These are phyloP conservation scores for Trypanosomatidae sp. DNA, from an alignment of 208 protist species.

Conservation along the genomic window DNA sequence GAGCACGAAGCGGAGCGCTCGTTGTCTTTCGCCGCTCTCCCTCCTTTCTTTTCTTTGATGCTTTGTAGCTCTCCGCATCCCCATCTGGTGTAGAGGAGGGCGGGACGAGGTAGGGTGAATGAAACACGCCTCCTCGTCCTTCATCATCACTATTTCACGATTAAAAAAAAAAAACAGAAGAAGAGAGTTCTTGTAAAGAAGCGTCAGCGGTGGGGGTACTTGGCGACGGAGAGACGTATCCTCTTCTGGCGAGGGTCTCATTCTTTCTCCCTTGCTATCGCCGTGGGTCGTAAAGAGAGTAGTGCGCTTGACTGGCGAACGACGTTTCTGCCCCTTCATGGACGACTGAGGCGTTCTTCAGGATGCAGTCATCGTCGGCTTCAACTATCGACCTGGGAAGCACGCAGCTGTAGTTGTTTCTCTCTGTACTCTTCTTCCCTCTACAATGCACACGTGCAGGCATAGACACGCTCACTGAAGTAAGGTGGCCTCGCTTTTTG, in stretches of 20 bases:
- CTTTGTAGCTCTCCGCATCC: not conserved
- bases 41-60: not conserved
- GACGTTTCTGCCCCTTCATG: not conserved
- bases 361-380: not conserved
- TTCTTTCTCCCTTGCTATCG: not conserved
- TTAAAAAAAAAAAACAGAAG: not conserved
- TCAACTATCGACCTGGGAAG: not conserved
- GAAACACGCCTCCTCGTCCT: not conserved
- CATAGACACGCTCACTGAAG: not conserved
- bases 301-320: not conserved
- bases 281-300: not conserved
- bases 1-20: not conserved
- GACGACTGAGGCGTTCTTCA: not conserved
- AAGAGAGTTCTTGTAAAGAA: not conserved
- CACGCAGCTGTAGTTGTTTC: not conserved
- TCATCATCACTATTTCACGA: not conserved
- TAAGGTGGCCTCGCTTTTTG: no score
- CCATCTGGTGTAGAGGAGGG: not conserved
- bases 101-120: not conserved
- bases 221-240: not conserved
- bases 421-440: constrained; percentile 2
- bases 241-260: not conserved
- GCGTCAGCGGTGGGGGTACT: not conserved
- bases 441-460: not conserved
- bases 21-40: not conserved